phyloP scores from a whole-genome alignment of 192 early-diverging fungal species.

The Backusella morwellensis region DNA sequence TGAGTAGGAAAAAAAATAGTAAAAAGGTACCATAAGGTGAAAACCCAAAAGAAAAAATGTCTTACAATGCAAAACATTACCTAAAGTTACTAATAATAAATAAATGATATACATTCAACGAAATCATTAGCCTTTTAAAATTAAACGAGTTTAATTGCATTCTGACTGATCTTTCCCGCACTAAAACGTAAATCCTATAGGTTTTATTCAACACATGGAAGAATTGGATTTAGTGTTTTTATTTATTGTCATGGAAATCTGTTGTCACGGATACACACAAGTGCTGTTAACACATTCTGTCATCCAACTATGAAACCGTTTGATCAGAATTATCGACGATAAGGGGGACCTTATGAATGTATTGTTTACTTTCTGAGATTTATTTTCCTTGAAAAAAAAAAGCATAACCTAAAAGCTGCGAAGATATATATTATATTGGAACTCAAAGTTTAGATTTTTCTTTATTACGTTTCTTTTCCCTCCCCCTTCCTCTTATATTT shows the following conservation, averaged over 20 bases:
- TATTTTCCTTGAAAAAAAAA: not conserved
- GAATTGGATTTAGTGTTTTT: no score
- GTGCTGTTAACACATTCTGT: not conserved
- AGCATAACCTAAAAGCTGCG: not conserved
- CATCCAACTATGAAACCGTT: not conserved
- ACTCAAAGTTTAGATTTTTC: not conserved
- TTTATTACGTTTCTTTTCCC: not conserved
- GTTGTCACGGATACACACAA: not conserved
- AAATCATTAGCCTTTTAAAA: no score
- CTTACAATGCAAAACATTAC: no score
- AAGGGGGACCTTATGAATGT: not conserved
- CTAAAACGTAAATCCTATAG: no score
- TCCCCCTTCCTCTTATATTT: not conserved
- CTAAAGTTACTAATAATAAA: no score
- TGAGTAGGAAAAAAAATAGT: no score
- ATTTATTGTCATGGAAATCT: not conserved
- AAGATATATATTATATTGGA: not conserved
- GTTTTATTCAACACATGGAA: no score
- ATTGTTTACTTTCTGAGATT: not conserved
- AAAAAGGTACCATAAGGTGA: no score
- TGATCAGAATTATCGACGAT: not conserved
- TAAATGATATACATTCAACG: no score
- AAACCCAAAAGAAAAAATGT: no score
- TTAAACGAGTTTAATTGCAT: no score
- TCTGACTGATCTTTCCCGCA: no score